Conservation (phyloP, 2,329 filamentous ascomycete genomes). For the Trichoderma breve region DNA sequence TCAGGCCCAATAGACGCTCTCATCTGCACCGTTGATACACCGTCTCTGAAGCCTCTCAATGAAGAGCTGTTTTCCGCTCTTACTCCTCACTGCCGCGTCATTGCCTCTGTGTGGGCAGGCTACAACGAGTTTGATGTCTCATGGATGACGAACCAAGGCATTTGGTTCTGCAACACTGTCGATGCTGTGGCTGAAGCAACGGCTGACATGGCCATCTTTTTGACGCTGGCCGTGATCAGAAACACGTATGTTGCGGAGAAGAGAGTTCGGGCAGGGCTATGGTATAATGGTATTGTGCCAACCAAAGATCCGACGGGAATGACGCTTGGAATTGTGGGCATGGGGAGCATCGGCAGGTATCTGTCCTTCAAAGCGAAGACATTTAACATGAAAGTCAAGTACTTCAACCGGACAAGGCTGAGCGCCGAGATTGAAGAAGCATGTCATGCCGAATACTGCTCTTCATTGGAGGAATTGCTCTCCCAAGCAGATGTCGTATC, state of each 20-base stretch:
- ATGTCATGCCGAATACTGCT: slow-evolving; percentile 38
- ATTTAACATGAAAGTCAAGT: slow-evolving; percentile 45
- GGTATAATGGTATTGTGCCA: slow-evolving; percentile 37
- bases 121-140: slow-evolving; percentile 48
- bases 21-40: slow-evolving; percentile 49
- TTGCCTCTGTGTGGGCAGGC: slow-evolving; percentile 47
- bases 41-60: slow-evolving; percentile 49
- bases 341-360: slow-evolving; percentile 48
- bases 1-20: slow-evolving; percentile 47
- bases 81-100: slow-evolving; percentile 43
- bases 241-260: slow-evolving; percentile 43
- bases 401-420: slow-evolving; percentile 42
- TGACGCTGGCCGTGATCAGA: slow-evolving; percentile 39
- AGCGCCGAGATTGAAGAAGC: slow-evolving; percentile 34
- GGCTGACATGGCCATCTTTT: slow-evolving; percentile 46
- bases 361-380: slow-evolving; percentile 39
- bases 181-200: slow-evolving; percentile 54
- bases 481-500: slow-evolving; percentile 41
- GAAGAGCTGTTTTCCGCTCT: slow-evolving; percentile 42
- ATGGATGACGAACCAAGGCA: slow-evolving; percentile 40
- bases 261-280: slow-evolving; percentile 36
- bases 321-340: slow-evolving; percentile 48
- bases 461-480: slow-evolving; percentile 41
- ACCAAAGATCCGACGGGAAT: slow-evolving; percentile 43
- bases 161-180: slow-evolving; percentile 55